These are phyloP conservation scores for Juncus effusus DNA, from an alignment of 176 grass and related monocot species.

Conservation along the genomic window DNA sequence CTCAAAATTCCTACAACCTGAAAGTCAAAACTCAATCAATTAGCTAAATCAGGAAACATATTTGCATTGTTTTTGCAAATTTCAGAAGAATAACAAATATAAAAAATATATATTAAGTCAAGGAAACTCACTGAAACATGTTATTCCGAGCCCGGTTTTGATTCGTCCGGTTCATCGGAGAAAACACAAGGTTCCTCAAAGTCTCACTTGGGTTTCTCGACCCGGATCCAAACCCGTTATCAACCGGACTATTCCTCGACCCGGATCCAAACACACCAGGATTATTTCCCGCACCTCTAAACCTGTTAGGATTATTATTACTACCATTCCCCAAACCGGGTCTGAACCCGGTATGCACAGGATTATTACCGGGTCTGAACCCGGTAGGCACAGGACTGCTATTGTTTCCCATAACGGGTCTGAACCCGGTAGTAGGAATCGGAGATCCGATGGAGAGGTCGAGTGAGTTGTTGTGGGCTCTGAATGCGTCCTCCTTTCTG, in stretches of 20 bases:
- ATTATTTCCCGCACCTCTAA: too few species aligned
- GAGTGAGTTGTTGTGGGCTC: constrained; percentile 29
- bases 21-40: constrained; percentile 30
- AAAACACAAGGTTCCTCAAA: constrained; percentile 56
- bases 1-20: constrained; percentile 38
- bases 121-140: constrained; percentile 54
- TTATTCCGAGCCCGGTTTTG: constrained; percentile 32
- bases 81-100: too few species aligned
- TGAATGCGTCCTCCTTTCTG: constrained; percentile 59
- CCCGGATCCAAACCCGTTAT: constrained; percentile 40
- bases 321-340: constrained; percentile 8
- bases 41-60: neutral
- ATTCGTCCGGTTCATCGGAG: constrained; percentile 50
- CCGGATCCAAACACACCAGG: constrained; percentile 40
- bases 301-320: too few species aligned
- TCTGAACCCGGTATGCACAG: constrained; percentile 18
- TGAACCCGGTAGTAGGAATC: constrained; percentile 28
- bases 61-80: constrained; percentile 5
- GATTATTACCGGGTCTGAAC: constrained; percentile 27
- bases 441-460: constrained; percentile 53
- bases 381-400: constrained; percentile 22
- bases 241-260: constrained; percentile 28
- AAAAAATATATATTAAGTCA: too few species aligned
- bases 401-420: constrained; percentile 22
- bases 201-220: constrained; percentile 43